These are phyloP conservation scores for Ampelocalamus luodianensis DNA, from an alignment of 176 grass and related monocot species.

Conservation along the genomic window DNA sequence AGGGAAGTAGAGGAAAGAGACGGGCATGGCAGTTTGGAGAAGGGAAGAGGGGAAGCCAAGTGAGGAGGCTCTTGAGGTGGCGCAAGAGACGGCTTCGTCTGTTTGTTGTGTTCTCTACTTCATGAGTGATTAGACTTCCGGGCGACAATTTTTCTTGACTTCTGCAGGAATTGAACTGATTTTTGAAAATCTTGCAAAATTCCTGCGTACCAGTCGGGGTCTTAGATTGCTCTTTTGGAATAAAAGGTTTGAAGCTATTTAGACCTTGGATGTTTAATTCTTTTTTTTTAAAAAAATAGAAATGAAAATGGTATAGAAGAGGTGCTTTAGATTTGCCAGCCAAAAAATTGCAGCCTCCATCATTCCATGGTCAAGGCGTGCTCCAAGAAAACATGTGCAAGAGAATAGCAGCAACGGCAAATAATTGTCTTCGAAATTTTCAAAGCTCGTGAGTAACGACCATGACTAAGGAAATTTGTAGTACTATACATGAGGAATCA, in stretches of 20 bases:
- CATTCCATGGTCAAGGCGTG: not conserved
- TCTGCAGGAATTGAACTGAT: too few species aligned
- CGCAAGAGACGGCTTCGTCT: too few species aligned
- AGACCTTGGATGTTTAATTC: too few species aligned
- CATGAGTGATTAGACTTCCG: too few species aligned
- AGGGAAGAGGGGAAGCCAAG: not conserved
- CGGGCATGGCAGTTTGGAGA: not conserved
- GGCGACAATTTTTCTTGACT: too few species aligned
- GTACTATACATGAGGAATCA: not conserved
- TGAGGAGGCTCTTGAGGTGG: too few species aligned
- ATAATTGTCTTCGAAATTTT: not conserved
- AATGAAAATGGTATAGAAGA: too few species aligned
- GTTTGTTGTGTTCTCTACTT: too few species aligned
- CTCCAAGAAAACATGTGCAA: slow-evolving; percentile 22
- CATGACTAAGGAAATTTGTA: not conserved
- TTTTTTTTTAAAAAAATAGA: not conserved
- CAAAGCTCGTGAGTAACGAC: not conserved
- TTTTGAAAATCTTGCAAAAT: too few species aligned
- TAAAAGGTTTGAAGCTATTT: too few species aligned
- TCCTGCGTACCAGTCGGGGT: too few species aligned
- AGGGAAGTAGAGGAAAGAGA: not conserved
- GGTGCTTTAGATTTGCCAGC: not conserved
- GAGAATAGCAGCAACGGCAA: not conserved
- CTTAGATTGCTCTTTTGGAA: too few species aligned
- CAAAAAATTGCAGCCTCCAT: not conserved